phyloP scores from a whole-genome alignment of 2,329 filamentous ascomycete species.

The Bretziella fagacearum region DNA sequence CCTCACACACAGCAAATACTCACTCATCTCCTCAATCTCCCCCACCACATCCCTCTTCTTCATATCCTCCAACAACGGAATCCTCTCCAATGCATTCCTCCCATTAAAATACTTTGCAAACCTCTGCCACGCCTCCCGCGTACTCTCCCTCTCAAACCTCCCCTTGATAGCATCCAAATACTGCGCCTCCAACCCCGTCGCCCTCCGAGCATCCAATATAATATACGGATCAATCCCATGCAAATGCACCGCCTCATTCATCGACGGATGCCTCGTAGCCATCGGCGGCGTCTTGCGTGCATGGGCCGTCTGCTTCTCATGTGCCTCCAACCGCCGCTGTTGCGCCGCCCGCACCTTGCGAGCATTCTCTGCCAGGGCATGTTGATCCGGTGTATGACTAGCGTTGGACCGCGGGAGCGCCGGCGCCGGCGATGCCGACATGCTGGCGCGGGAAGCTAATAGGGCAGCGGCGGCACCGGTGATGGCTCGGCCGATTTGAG shows the following conservation, averaged over 20 bases:
- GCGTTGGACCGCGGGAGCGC: constrained; percentile 13
- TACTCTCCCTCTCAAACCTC: constrained; percentile 31
- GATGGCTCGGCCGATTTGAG: constrained; percentile 15
- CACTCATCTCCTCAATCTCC: constrained; percentile 45
- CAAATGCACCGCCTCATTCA: constrained; percentile 41
- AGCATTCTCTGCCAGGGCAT: constrained; percentile 38
- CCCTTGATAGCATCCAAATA: constrained; percentile 46
- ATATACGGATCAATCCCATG: constrained; percentile 43
- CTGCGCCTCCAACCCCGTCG: constrained; percentile 59
- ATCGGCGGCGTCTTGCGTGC: constrained; percentile 32
- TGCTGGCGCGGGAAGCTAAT: constrained; percentile 11
- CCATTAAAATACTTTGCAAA: constrained; percentile 84
- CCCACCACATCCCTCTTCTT: constrained; percentile 70
- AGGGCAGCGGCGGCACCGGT: constrained; percentile 16
- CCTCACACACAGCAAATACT: constrained; percentile 48
- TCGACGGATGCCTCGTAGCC: constrained; percentile 36
- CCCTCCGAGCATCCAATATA: constrained; percentile 62
- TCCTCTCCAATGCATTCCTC: constrained; percentile 64
- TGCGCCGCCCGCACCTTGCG: constrained; percentile 41
- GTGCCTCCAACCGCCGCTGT: constrained; percentile 36
- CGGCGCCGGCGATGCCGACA: constrained; percentile 7
- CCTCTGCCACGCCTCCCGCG: constrained; percentile 51
- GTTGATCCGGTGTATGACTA: constrained; percentile 1
- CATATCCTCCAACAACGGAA: constrained; percentile 68
- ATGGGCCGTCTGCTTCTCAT: constrained; percentile 39